A percentile compares a stretch with the other conserved stretches of the same genome.
These are phyloP conservation scores for Zymoseptoria crescenta DNA, from an alignment of 2,329 filamentous ascomycete genomes.

Conservation along the genomic window DNA sequence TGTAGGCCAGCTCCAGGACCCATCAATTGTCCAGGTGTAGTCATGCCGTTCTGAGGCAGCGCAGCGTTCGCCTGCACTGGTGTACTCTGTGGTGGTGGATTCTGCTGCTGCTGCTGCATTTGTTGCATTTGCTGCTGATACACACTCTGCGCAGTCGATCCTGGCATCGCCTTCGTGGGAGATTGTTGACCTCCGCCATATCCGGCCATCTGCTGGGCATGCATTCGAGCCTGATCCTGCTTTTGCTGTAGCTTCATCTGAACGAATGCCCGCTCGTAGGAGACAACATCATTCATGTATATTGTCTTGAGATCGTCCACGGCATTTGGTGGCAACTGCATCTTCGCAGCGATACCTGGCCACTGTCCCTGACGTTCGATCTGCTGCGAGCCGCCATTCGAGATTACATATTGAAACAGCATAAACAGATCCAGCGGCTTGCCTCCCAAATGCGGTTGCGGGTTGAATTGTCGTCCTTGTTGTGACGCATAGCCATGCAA, in stretches of 20 bases:
- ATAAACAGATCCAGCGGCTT: conserved; percentile 66
- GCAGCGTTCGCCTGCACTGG: conserved; percentile 41
- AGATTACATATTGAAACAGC: conserved; percentile 70
- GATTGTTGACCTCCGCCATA: conserved; percentile 27
- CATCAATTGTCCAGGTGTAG: conserved; percentile 39
- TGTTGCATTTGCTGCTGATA: conserved; percentile 17
- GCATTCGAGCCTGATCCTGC: conserved; percentile 26
- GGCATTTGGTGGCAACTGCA: conserved; percentile 51
- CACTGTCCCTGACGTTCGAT: conserved; percentile 65
- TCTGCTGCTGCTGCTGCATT: conserved; percentile 19
- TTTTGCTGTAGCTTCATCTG: conserved; percentile 43
- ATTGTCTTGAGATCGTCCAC: conserved; percentile 60
- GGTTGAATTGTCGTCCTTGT: conserved; percentile 65
- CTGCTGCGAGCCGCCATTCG: conserved; percentile 67
- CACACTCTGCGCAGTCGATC: conserved; percentile 19
- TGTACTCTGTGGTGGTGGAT: conserved; percentile 31
- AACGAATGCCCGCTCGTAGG: conserved; percentile 66
- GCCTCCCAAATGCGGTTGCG: conserved; percentile 64
- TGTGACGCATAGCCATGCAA: conserved; percentile 70
- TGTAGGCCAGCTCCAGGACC: conserved; percentile 27
- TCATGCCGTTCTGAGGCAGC: conserved; percentile 40
- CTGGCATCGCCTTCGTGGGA: conserved; percentile 28
- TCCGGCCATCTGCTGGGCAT: conserved; percentile 36
- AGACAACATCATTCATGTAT: conserved; percentile 66
- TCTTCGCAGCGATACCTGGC: conserved; percentile 56